Base-by-base conservation (phyloP, 345 rosid genomes). In the Psidium friedrichsthalianum region DNA sequence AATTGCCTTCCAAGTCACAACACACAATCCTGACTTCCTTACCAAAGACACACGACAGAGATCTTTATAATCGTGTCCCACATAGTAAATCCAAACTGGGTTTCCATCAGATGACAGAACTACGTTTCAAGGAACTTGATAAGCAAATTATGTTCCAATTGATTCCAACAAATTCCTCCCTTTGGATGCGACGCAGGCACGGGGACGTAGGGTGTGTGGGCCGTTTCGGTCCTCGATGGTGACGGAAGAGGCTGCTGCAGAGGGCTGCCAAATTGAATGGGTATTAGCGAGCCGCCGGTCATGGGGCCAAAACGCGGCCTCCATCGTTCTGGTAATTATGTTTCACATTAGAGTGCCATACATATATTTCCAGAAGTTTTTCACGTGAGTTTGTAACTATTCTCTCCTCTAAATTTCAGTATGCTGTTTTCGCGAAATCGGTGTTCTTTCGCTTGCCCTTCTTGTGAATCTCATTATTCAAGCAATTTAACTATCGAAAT, bases 181-280 rank as follows among this genome's bases (percentile, higher is more conserved):
- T 76, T 56, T 44, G 57, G 61, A 74, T 27, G 81, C 21, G 47
- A 86, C 53, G 92, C 94, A 95, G 96, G 90, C 74, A 86, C 59
- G 86, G 14, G 85, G 85, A 84, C 11, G 84, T 82, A 6, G 89
- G 93, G 84, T 95, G 98, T 93, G 93, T 58, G n/a, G 36, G 36
- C 51, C 90, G 82, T 92, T 92, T 87, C n/a, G n/a, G n/a, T n/a
- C n/a, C 36, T 36, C 36, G n/a, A n/a, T 36, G 36, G n/a, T n/a
- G 36, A 36, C 36, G 36, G 36, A 36, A 36, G 36, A 36, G 3
- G 36, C 36, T n/a, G n/a, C n/a, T n/a, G 36, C 36, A 36, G 83
- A 82, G 88, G 82, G 85, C 84, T 27, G 11, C 84, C n/a, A 24
- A 76, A 59, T 36, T 82, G 78, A 86, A 80, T 52, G 64, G 36